Evolutionary conservation across 139 green algal genomes (phyloP).

Genomic region (Coelastrella sp.): DNA sequence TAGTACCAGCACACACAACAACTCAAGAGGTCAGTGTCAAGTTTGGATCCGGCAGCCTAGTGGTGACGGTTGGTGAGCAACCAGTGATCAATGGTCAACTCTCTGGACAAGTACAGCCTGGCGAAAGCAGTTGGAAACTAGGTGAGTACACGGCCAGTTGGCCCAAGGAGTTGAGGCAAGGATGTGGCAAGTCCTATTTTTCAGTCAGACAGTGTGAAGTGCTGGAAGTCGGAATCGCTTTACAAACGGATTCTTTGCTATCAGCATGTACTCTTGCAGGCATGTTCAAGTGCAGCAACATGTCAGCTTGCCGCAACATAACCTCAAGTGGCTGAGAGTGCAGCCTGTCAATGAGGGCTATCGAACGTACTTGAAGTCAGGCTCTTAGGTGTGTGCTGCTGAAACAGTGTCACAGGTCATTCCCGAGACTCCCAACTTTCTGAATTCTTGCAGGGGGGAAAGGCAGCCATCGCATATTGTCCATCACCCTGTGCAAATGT

Average conservation of each 20-base stretch:
- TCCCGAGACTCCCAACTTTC: background rate
- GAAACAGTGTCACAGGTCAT: background rate
- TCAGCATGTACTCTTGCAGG: too few relatives aligned
- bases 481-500: constrained; percentile 24
- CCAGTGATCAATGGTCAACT: background rate
- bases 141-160: background rate
- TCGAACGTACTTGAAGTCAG: too few relatives aligned
- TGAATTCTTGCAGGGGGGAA: constrained; percentile 10
- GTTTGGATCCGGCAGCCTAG: background rate
- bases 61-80: background rate
- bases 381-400: background rate
- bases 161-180: background rate
- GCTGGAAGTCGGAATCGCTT: too few relatives aligned
- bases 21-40: background rate
- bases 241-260: too few relatives aligned
- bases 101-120: background rate
- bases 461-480: background rate
- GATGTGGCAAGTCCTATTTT: background rate
- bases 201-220: background rate
- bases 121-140: constrained; percentile 3
- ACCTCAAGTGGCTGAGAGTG: too few relatives aligned
- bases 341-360: too few relatives aligned
- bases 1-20: background rate
- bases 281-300: too few relatives aligned
- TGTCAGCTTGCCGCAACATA: too few relatives aligned